These are phyloP conservation scores for Aspergillus bridgeri DNA, from an alignment of 495 filamentous ascomycete genomes.

Conservation along the genomic window DNA sequence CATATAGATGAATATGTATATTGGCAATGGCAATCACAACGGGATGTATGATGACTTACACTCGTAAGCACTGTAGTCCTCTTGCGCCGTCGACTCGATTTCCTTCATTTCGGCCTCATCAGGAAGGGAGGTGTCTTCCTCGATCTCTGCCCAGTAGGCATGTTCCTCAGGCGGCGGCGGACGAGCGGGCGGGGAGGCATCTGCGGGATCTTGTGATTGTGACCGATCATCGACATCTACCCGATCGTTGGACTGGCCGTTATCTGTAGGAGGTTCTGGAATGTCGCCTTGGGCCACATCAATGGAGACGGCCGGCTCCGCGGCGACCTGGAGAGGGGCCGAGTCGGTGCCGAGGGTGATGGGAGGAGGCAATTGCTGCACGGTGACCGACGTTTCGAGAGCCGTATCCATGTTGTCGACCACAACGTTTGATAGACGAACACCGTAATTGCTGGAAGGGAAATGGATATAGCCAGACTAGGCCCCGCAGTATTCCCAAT, in stretches of 20 bases:
- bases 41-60: slow-evolving; percentile 31
- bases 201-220: not conserved
- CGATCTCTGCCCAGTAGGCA: slow-evolving; percentile 47
- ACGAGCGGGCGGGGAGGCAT: slow-evolving; percentile 1
- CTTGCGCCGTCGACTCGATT: slow-evolving; percentile 47
- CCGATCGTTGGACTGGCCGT: not conserved
- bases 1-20: no score
- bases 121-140: slow-evolving; percentile 56
- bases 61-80: slow-evolving; percentile 52
- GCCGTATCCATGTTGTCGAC: slow-evolving; percentile 27
- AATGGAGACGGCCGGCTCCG: slow-evolving; percentile 4
- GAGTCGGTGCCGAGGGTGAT: slow-evolving; percentile 13
- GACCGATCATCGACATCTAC: not conserved
- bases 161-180: slow-evolving; percentile 35
- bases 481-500: not conserved
- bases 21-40: not conserved
- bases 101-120: slow-evolving; percentile 59
- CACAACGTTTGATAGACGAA: no score
- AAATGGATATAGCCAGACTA: not conserved
- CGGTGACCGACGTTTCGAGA: slow-evolving; percentile 11
- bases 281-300: slow-evolving; percentile 7
- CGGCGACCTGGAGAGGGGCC: slow-evolving; percentile 4
- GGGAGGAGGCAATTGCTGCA: slow-evolving; percentile 14
- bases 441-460: no score
- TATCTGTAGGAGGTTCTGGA: slow-evolving; percentile 4